Evolutionary conservation across 371 early-diverging fungal genomes (phyloP).

Genomic region (Mortierella sp.): DNA sequence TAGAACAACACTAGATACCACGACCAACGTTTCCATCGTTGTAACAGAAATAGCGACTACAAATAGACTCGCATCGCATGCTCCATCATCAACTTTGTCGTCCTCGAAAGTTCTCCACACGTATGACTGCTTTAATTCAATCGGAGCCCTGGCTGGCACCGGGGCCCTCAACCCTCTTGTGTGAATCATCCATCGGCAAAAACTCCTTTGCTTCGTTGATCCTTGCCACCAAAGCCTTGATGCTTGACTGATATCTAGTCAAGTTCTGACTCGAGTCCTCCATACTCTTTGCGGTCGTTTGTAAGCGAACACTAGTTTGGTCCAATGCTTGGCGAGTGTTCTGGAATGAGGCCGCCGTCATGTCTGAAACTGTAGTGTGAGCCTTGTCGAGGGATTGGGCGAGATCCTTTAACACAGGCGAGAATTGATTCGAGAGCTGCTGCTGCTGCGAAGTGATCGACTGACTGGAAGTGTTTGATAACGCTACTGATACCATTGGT

Average conservation of each 20-base stretch:
- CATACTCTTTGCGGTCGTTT: constrained; percentile 20
- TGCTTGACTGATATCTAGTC: constrained; percentile 4
- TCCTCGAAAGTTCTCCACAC: too few relatives aligned
- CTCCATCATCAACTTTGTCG: too few relatives aligned
- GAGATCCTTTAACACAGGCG: constrained; percentile 7
- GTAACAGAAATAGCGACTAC: too few relatives aligned
- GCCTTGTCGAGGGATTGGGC: constrained; percentile 14
- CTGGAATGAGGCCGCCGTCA: constrained; percentile 15
- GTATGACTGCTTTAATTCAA: too few relatives aligned
- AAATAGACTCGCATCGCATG: too few relatives aligned
- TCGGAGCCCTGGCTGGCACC: too few relatives aligned
- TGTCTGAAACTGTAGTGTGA: constrained; percentile 27
- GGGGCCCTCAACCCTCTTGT: too few relatives aligned
- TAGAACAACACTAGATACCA: background rate
- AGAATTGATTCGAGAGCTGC: background rate
- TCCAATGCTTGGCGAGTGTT: constrained; percentile 21
- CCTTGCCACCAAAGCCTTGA: constrained; percentile 13
- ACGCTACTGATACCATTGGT: background rate
- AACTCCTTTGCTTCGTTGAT: constrained; percentile 38
- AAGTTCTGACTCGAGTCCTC: constrained; percentile 28
- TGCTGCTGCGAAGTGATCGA: background rate
- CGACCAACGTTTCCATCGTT: too few relatives aligned
- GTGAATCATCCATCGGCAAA: constrained; percentile 6
- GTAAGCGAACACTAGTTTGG: constrained; percentile 17
- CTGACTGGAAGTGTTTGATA: background rate